phyloP scores from a whole-genome alignment of 2,329 filamentous ascomycete genomes.

The Aspergillus sp. region DNA sequence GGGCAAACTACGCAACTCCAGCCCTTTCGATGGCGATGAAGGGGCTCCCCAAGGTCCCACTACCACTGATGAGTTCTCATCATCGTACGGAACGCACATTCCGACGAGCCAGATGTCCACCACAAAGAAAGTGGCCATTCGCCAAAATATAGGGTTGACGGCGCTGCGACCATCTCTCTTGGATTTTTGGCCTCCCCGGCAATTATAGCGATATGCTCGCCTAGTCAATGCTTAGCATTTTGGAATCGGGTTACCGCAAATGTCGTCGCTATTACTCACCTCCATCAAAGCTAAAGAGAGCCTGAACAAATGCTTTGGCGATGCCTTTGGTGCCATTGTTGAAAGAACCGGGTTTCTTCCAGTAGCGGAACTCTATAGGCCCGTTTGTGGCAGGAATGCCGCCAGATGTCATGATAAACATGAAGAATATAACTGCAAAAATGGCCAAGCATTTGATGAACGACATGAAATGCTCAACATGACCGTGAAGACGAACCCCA shows the following conservation, averaged over 20 bases:
- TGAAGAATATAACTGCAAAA: constrained; percentile 27
- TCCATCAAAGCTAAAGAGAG: constrained; percentile 27
- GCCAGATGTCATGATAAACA: constrained; percentile 31
- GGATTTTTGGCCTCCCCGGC: constrained; percentile 26
- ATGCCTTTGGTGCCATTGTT: constrained; percentile 30
- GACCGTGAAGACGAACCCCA: constrained; percentile 23
- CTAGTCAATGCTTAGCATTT: constrained; percentile 5
- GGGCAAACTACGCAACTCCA: constrained; percentile 23
- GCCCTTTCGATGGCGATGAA: constrained; percentile 25
- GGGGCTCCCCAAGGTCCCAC: constrained; percentile 25
- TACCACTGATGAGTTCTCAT: constrained; percentile 19
- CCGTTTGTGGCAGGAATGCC: constrained; percentile 26
- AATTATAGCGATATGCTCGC: constrained; percentile 28
- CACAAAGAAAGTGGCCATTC: constrained; percentile 30
- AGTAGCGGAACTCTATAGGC: constrained; percentile 26
- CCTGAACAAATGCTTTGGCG: constrained; percentile 29
- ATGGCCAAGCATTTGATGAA: constrained; percentile 26
- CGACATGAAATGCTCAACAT: constrained; percentile 26
- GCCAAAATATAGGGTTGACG: constrained; percentile 27
- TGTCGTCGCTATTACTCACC: constrained; percentile 7
- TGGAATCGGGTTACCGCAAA: neutral
- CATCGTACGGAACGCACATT: constrained; percentile 27
- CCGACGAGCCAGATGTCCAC: constrained; percentile 31
- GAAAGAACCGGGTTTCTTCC: constrained; percentile 22
- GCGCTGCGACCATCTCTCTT: constrained; percentile 24